Evolutionary conservation across 163 green algal species (phyloP).

Genomic region (Picocystis sp.): DNA sequence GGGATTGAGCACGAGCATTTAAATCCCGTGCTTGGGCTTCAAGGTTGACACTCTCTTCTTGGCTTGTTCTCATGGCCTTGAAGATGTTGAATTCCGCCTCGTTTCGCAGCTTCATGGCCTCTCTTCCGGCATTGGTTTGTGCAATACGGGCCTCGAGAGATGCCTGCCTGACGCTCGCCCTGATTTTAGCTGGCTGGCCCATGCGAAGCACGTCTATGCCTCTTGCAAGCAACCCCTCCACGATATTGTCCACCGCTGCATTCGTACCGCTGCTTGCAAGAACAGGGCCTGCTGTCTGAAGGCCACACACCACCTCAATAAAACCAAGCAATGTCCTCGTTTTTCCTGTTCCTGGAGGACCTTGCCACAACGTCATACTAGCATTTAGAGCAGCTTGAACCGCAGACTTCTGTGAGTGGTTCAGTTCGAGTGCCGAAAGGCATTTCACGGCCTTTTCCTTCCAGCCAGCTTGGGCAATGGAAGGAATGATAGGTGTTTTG

Average conservation of each 20-base stretch:
- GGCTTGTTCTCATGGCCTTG: slow-evolving; percentile 10
- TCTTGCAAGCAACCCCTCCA: slow-evolving; percentile 19
- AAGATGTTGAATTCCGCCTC: slow-evolving; percentile 8
- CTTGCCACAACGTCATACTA: slow-evolving; percentile 40
- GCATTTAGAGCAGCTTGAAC: slow-evolving; percentile 21
- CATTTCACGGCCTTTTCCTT: too few species aligned
- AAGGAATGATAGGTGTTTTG: too few species aligned
- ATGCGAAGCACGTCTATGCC: slow-evolving; percentile 28
- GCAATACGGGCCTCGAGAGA: slow-evolving; percentile 23
- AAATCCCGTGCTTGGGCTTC: neutral
- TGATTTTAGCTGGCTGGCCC: slow-evolving; percentile 22
- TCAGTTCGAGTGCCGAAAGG: slow-evolving; percentile 11
- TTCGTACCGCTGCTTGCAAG: slow-evolving; percentile 20
- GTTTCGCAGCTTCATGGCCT: slow-evolving; percentile 10
- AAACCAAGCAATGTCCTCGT: slow-evolving; percentile 28
- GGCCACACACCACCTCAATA: slow-evolving; percentile 1
- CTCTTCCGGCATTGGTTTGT: slow-evolving; percentile 10
- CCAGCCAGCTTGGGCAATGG: too few species aligned
- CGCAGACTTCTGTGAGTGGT: slow-evolving; percentile 23
- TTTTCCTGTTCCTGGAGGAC: slow-evolving; percentile 41
- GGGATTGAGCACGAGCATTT: slow-evolving; percentile 1
- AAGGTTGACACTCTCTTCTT: slow-evolving; percentile 12
- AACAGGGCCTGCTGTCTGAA: slow-evolving; percentile 12
- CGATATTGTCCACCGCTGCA: slow-evolving; percentile 36
- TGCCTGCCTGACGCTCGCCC: slow-evolving; percentile 4